Evolutionary conservation across 441 rosid species (phyloP).

Genomic region (Mallotus repandus): DNA sequence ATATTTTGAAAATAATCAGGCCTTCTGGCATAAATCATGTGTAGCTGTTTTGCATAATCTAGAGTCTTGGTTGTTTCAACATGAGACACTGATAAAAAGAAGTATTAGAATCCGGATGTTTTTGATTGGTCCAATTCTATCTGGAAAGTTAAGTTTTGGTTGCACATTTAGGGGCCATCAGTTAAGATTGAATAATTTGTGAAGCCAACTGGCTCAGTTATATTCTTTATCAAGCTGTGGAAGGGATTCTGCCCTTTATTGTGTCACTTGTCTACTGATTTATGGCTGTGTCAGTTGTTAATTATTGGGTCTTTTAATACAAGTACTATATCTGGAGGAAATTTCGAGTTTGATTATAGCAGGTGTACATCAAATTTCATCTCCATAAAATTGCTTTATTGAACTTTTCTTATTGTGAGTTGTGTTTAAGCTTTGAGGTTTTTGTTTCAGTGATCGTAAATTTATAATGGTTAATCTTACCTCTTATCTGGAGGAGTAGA

Average conservation of each 20-base stretch:
- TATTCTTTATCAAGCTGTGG: not conserved
- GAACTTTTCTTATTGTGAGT: not conserved
- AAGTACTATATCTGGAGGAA: not conserved
- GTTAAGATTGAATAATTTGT: not conserved
- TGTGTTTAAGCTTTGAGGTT: conserved; percentile 1
- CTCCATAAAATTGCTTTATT: not conserved
- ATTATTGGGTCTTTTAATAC: not conserved
- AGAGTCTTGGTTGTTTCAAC: not conserved
- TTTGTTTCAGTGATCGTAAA: conserved; percentile 7
- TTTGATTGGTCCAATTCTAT: not conserved
- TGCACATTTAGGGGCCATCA: not conserved
- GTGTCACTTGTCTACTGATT: not conserved
- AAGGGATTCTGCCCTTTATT: not conserved
- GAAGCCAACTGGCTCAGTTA: not conserved
- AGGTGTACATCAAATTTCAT: not conserved
- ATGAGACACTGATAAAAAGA: not conserved
- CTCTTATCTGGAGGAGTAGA: not conserved
- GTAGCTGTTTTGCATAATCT: not conserved
- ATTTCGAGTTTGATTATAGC: not conserved
- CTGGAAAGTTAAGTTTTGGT: not conserved
- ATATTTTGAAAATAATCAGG: not conserved
- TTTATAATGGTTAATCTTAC: not conserved
- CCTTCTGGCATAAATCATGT: not conserved
- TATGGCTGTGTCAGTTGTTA: not conserved
- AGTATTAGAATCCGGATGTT: not conserved